Percentiles rank a stretch among this genome's conserved stretches.
These are phyloP conservation scores for Aciculosporium take DNA, from an alignment of 2,329 filamentous ascomycete genomes.

Conservation along the genomic window DNA sequence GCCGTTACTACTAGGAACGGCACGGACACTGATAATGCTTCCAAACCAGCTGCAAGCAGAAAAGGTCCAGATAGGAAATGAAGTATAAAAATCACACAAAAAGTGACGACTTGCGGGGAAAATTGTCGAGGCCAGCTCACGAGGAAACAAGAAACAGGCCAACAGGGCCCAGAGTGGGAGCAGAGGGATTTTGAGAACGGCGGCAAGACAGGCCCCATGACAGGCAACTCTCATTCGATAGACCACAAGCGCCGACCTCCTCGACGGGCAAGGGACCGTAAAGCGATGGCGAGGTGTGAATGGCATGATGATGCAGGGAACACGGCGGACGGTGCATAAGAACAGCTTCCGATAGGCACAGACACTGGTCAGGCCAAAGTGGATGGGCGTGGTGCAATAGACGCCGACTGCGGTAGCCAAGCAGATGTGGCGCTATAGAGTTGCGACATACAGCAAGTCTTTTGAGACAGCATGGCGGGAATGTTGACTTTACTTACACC, in stretches of 20 bases:
- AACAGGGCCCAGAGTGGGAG: constrained; percentile 25
- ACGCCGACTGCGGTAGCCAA: constrained; percentile 1
- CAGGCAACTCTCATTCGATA: constrained; percentile 17
- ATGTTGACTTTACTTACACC: constrained; percentile 1
- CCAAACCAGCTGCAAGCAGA: constrained; percentile 9
- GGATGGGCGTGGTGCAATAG: constrained; percentile 4
- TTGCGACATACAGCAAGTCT: background rate
- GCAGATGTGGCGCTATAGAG: constrained; percentile 23
- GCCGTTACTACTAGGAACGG: constrained; percentile 2
- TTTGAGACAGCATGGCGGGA: background rate
- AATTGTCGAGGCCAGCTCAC: constrained; percentile 43
- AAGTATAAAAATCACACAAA: constrained; percentile 22
- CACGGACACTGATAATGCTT: constrained; percentile 7
- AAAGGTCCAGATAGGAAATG: constrained; percentile 12
- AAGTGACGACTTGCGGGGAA: constrained; percentile 14
- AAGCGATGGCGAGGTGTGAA: constrained; percentile 13
- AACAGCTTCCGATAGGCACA: constrained; percentile 4
- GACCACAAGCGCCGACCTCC: constrained; percentile 20
- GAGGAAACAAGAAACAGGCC: constrained; percentile 24
- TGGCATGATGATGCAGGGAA: constrained; percentile 3
- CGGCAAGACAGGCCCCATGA: constrained; percentile 14
- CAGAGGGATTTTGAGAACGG: constrained; percentile 36
- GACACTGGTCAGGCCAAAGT: constrained; percentile 1
- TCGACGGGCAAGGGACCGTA: constrained; percentile 14
- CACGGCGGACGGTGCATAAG: background rate